A percentile compares a stretch with the other conserved stretches of the same genome.
These are phyloP conservation scores for Macrolepiota albuminosa DNA, from an alignment of 768 basidiomycete species.

Conservation along the genomic window DNA sequence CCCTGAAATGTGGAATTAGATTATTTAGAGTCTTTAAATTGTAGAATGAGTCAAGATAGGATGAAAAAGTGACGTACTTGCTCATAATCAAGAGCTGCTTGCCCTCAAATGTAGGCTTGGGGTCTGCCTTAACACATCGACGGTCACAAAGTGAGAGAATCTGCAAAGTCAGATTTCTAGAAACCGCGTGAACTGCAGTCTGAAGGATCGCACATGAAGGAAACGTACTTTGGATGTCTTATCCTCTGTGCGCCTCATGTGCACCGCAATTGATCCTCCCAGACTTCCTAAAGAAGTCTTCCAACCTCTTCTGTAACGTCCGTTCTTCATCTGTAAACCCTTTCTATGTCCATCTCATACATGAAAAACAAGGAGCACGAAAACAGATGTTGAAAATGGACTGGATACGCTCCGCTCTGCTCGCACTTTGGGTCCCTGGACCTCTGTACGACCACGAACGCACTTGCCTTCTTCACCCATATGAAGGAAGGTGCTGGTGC, in stretches of 20 bases:
- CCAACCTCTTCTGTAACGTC: too few relatives aligned
- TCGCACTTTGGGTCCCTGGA: too few relatives aligned
- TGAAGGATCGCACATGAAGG: too few relatives aligned
- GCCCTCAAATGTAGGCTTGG: conserved; percentile 78
- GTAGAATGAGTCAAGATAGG: too few relatives aligned
- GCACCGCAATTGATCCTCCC: conserved; percentile 76
- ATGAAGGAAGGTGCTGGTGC: conserved; percentile 53
- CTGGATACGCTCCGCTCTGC: too few relatives aligned
- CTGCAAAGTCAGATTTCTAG: conserved; percentile 87
- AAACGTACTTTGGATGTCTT: too few relatives aligned
- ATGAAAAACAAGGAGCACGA: too few relatives aligned
- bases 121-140: conserved; percentile 74
- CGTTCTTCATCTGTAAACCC: conserved; percentile 71
- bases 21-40: not conserved
- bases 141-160: conserved; percentile 72
- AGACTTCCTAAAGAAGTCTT: conserved; percentile 78
- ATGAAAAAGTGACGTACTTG: conserved; percentile 51
- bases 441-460: conserved; percentile 69
- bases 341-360: too few relatives aligned
- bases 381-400: too few relatives aligned
- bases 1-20: conserved; percentile 34
- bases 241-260: conserved; percentile 84
- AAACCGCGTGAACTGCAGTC: not conserved
- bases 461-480: conserved; percentile 70
- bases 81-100: conserved; percentile 78